Base-by-base conservation (phyloP, 2,329 filamentous ascomycete genomes). In the Fusarium pseudonygamai region DNA sequence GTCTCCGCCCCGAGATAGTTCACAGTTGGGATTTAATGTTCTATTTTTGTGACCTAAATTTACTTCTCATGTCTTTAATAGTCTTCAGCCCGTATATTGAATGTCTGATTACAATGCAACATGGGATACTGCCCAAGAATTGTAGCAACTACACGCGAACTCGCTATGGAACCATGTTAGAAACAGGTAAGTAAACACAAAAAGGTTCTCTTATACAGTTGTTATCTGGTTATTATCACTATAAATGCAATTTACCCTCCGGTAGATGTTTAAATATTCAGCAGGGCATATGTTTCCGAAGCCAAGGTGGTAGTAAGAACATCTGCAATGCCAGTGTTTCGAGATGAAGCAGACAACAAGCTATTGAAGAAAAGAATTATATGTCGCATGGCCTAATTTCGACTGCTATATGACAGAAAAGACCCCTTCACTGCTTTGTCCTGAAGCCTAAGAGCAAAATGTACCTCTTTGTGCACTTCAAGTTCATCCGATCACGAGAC, bases 401-500 rank as follows among this genome's bases (percentile, higher is more conserved):
- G 3, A 20, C 8, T 7, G 4, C 8, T 6, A 8, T 7, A 24
- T 20, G 7, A 12, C 4, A 58, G 3, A 16, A n/a, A 7, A 3
- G 1, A 5, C 10, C 11, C n/a, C 7, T 34, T 18, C 20, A 36
- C 6, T 18, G 5, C 18, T 14, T 36, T 24, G 14, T 34, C 16
- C 13, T 18, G n/a, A 28, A 22, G n/a, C 15, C 30, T n/a, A 18
- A 12, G 7, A 22, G 2, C 24, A 4, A 36, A 36, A 28, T 7
- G 11, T 6, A 7, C 8, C 24, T 36, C 40, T n/a, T 18, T 24
- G 15, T 36, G 22, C 15, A 11, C 40, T 18, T 16, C 30, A 58
- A 36, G 26, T 11, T 36, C 46, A 28, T 28, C 46, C 50, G 32
- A 36, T 67, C 50, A 67, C 43, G 37, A 39, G 43, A 50, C n/a